Base-by-base conservation (phyloP, 2,329 filamentous ascomycete genomes). In the Aspergillus ochraceoroseus region DNA sequence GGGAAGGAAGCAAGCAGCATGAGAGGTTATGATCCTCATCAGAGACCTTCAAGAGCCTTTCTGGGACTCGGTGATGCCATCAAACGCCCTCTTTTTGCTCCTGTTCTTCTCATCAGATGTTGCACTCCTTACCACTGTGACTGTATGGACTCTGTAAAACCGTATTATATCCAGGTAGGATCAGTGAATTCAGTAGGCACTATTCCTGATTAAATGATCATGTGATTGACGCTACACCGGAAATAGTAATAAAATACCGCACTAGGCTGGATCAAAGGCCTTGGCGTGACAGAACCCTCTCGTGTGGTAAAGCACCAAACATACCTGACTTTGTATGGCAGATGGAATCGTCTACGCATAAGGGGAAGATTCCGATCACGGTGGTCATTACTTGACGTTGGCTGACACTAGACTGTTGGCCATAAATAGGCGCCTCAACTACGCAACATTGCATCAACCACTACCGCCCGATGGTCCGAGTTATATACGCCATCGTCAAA, bases 391-490 rank as follows among this genome's bases (percentile, higher is more conserved):
- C n/a, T n/a, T n/a, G n/a, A n/a, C n/a, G 18, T 32, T n/a, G 20
- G 7, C 26, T 32, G 23, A 32, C 42, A 11, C 20, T 13, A n/a
- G 20, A 18, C 8, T n/a, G n/a, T n/a, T n/a, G n/a, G n/a, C n/a
- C n/a, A n/a, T n/a, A n/a, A n/a, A n/a, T n/a, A n/a, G n/a, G n/a
- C n/a, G n/a, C n/a, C 18, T 26, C 30, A 43, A 18, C 32, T 27
- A 36, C 31, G 31, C 33, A 66, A 47, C 3, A 50, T 47, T 15
- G 63, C 58, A 64, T 79, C 76, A 2, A 70, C 72, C 31, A 79
- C 69, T 4, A 80, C 76, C 31, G 71, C 73, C 31, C 74, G 64
- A 55, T 80, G 77, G 53, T 80, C 77, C 43, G 73, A 78, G 40
- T 62, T 67, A 49, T 67, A 75, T 2, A 79, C 61, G 1, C 68